phyloP scores from a whole-genome alignment of 169 alveolate species.

The Cryptosporidium ubiquitum region DNA sequence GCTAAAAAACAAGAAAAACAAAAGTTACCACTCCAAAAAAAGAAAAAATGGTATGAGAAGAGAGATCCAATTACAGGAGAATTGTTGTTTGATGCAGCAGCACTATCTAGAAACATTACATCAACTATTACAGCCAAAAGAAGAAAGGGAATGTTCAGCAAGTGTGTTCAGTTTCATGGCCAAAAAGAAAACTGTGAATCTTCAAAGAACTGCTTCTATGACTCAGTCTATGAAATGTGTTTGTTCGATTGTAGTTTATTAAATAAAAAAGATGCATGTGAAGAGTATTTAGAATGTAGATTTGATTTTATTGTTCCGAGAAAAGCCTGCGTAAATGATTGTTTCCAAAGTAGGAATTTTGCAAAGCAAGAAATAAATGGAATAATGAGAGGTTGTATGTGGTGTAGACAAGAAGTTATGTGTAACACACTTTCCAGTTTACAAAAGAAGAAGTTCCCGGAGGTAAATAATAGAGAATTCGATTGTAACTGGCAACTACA shows the following conservation, averaged over 20 bases:
- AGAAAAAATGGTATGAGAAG: constrained; percentile 62
- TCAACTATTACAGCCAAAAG: constrained; percentile 45
- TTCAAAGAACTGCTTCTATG: constrained; percentile 49
- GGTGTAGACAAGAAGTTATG: constrained; percentile 67
- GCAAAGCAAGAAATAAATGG: constrained; percentile 60
- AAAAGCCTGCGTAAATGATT: constrained; percentile 69
- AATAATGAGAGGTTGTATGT: constrained; percentile 72
- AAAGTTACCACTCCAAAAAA: constrained; percentile 20
- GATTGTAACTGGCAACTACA: constrained; percentile 72
- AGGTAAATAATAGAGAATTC: constrained; percentile 24
- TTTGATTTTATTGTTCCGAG: constrained; percentile 64
- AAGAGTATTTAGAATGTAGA: constrained; percentile 70
- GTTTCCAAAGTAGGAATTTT: constrained; percentile 63
- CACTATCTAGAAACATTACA: constrained; percentile 55
- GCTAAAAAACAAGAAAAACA: constrained; percentile 10
- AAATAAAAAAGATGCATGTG: constrained; percentile 66
- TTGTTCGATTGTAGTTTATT: constrained; percentile 37
- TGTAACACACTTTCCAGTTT: constrained; percentile 33
- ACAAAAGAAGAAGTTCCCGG: constrained; percentile 61
- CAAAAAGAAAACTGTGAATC: constrained; percentile 52
- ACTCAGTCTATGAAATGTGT: constrained; percentile 54
- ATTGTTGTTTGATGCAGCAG: constrained; percentile 50
- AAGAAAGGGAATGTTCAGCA: constrained; percentile 54
- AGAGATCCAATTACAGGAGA: constrained; percentile 72
- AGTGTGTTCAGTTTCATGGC: constrained; percentile 40